These are phyloP conservation scores for Fusarium ramigenum DNA, from an alignment of 2,329 filamentous ascomycete genomes.

Conservation along the genomic window DNA sequence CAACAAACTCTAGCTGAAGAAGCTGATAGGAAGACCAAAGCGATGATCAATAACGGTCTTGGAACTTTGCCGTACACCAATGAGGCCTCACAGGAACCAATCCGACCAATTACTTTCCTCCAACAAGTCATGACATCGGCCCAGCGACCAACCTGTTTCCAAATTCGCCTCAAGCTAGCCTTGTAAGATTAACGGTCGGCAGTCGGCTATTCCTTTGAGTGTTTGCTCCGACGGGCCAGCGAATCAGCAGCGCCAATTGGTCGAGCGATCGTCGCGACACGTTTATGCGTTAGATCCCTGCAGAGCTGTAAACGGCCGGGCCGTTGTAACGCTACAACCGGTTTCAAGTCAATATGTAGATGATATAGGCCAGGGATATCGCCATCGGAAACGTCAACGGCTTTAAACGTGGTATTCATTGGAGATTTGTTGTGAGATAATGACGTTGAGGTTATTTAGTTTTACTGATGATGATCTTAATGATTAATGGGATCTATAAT, in stretches of 20 bases:
- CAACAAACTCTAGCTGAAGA: background rate
- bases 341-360: constrained; percentile 15
- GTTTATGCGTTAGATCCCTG: constrained; percentile 30
- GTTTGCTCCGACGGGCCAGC: constrained; percentile 13
- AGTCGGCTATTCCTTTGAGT: constrained; percentile 12
- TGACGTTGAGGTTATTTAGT: constrained; percentile 19
- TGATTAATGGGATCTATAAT: background rate
- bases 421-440: constrained; percentile 1
- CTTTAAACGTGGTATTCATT: constrained; percentile 3
- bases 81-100: background rate
- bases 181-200: background rate
- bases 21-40: rapidly evolving
- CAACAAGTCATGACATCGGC: constrained; percentile 11
- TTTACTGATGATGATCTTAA: background rate
- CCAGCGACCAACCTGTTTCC: background rate
- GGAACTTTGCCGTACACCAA: background rate
- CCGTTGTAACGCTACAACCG: constrained; percentile 32
- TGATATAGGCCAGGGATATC: constrained; percentile 27
- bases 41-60: background rate
- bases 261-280: constrained; percentile 6
- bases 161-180: background rate
- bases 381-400: constrained; percentile 22
- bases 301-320: constrained; percentile 8
- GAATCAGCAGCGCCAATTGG: constrained; percentile 2
- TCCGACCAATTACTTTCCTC: background rate